These are phyloP conservation scores for Solidago caesia DNA, from an alignment of 129 eudicot species.

Conservation along the genomic window DNA sequence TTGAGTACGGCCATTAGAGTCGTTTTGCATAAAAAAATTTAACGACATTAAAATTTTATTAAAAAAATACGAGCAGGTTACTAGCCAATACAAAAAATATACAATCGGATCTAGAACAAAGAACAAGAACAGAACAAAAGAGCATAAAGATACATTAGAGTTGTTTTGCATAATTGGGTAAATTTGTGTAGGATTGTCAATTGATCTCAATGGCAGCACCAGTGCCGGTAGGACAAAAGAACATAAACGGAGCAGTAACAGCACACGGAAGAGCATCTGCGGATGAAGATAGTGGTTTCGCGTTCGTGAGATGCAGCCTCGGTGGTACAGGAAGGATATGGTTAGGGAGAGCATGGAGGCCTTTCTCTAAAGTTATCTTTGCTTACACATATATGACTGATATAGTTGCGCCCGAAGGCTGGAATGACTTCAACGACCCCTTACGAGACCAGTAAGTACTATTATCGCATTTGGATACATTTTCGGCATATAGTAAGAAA, in stretches of 20 bases:
- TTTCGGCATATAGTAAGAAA: background rate
- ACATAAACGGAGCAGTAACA: constrained; percentile 76
- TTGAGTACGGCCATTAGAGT: background rate
- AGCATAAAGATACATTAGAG: no score
- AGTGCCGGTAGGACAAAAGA: constrained; percentile 45
- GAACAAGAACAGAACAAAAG: no score
- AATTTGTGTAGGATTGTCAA: constrained; percentile 48
- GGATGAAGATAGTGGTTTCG: constrained; percentile 81
- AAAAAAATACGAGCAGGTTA: no score
- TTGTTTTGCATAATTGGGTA: background rate
- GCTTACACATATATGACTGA: constrained; percentile 70
- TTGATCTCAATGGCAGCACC: constrained; percentile 78
- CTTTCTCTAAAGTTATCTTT: constrained; percentile 76
- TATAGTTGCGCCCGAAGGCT: constrained; percentile 85
- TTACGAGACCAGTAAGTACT: constrained; percentile 64
- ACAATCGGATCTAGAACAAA: no score
- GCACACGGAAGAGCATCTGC: constrained; percentile 75
- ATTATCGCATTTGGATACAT: no score
- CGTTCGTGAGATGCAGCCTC: constrained; percentile 67
- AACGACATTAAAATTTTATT: no score
- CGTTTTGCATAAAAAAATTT: background rate
- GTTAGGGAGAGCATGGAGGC: constrained; percentile 97
- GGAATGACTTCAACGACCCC: constrained; percentile 93
- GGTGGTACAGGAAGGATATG: constrained; percentile 95
- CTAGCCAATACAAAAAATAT: no score